Base-by-base conservation (phyloP, 345 rosid species). In the Streptanthus diversifolius region DNA sequence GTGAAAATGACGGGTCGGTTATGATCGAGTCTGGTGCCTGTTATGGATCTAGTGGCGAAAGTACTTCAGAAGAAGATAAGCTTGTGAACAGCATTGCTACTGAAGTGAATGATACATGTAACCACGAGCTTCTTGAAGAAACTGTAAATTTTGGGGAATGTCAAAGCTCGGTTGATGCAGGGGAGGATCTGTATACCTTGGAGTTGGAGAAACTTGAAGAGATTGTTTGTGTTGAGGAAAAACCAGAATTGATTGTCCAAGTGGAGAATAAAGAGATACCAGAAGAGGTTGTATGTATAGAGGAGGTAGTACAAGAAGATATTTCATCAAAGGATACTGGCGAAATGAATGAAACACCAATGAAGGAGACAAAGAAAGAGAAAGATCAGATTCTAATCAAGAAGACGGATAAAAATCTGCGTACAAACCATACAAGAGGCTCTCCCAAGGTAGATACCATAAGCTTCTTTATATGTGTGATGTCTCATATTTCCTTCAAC, bases 371-470 rank as follows among this genome's bases (percentile, higher is more conserved):
- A 2, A 75, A 71, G 56, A 82, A 74, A 63, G 81, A 78, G 70
- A 66, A 2, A 25, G 77, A 75, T 17, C 14, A 52, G 15, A 71
- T 33, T 58, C 58, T 63, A 37, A 49, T 66, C 35, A 60, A 67
- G 71, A 70, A 40, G 62, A 72, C 61, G 21, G 77, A 80, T 55
- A 77, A 47, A 71, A 78, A 44, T 54, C 70, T 43, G 15, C 54
- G 65, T 52, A 57, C 68, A 29, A 81, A 72, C 69, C 75, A 48
- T 70, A 77, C 32, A 19, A 83, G 80, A 70, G 78, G 65, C 58
- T 63, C 88, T 70, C 66, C 57, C 48, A 84, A 83, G 95, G 98
- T 92, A 63, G 75, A 52, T 39, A 41, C 36, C 14, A 21, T 41
- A 53, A 40, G 37, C 55, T 53, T 30, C 21, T 7, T 30, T 53